Evolutionary conservation across 495 filamentous ascomycete genomes (phyloP).

Genomic region (Aspergillus biplanus): DNA sequence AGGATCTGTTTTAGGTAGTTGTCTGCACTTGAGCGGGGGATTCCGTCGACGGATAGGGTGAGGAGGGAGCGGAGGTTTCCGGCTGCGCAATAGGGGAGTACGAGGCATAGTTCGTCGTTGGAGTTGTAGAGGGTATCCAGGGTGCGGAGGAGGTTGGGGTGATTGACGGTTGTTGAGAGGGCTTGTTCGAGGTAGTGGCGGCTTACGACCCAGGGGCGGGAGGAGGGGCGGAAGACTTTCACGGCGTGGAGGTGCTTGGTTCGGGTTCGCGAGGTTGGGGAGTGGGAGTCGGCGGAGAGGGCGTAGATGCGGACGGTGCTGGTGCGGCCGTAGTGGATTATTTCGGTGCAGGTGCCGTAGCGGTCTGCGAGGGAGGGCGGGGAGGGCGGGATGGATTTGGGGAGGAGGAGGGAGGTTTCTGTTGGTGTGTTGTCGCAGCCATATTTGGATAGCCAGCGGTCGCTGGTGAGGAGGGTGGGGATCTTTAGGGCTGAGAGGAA

Average conservation of each 20-base stretch:
- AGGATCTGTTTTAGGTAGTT: conserved; percentile 55
- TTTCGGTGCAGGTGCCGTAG: conserved; percentile 19
- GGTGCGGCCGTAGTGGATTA: conserved; percentile 18
- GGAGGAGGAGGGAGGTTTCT: neutral
- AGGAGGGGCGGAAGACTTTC: conserved; percentile 16
- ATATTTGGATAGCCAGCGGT: neutral
- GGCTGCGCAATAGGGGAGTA: conserved; percentile 25
- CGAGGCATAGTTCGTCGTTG: conserved; percentile 22
- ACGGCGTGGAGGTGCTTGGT: conserved; percentile 18
- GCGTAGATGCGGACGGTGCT: conserved; percentile 22
- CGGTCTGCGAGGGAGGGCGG: neutral
- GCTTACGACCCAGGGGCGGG: neutral
- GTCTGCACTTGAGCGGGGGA: conserved; percentile 17
- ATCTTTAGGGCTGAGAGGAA: neutral
- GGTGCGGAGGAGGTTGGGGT: conserved; percentile 27
- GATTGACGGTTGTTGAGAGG: neutral
- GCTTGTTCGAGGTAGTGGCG: conserved; percentile 1
- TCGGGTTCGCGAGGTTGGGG: neutral
- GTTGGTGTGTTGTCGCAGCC: neutral
- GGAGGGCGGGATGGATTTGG: neutral
- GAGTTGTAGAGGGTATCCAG: conserved; percentile 25
- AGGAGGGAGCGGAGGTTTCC: conserved; percentile 25
- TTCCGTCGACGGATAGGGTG: conserved; percentile 2
- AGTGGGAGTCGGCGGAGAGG: neutral
- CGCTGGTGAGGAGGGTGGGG: neutral